Conservation (phyloP, 768 basidiomycete genomes). For the Russula emetica region DNA sequence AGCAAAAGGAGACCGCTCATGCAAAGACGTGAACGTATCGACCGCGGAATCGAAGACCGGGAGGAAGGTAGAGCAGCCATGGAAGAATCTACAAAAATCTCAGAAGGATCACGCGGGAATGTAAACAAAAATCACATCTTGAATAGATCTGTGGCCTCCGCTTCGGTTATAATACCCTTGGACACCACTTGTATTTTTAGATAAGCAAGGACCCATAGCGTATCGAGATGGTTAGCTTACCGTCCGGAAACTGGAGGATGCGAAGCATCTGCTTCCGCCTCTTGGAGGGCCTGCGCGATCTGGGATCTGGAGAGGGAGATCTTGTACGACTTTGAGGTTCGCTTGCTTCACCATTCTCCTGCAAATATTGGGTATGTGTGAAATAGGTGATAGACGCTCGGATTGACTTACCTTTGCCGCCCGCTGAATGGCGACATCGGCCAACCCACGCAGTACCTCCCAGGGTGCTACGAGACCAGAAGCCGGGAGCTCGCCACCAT, state of each 20-base stretch:
- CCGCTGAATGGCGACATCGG: slow-evolving; percentile 75
- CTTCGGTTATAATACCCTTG: slow-evolving; percentile 73
- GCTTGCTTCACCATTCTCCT: slow-evolving; percentile 77
- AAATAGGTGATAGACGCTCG: background rate
- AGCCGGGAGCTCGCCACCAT: slow-evolving; percentile 77
- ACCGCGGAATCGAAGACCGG: slow-evolving; percentile 78
- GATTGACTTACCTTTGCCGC: slow-evolving; percentile 59
- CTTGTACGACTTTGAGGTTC: slow-evolving; percentile 72
- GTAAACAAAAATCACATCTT: slow-evolving; percentile 54
- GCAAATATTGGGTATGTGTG: slow-evolving; percentile 3
- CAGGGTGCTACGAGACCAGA: slow-evolving; percentile 81
- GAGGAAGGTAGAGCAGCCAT: slow-evolving; percentile 88
- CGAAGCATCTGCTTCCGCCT: slow-evolving; percentile 65
- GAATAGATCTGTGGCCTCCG: slow-evolving; percentile 83
- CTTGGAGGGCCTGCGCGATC: slow-evolving; percentile 63
- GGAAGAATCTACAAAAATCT: slow-evolving; percentile 62
- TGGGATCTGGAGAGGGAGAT: slow-evolving; percentile 63
- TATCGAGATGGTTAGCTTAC: slow-evolving; percentile 38
- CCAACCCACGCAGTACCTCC: slow-evolving; percentile 77
- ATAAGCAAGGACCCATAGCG: slow-evolving; percentile 9
- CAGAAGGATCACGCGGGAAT: slow-evolving; percentile 23
- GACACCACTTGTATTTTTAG: slow-evolving; percentile 58
- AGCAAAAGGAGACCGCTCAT: slow-evolving; percentile 88
- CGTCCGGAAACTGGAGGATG: slow-evolving; percentile 70
- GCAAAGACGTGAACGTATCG: slow-evolving; percentile 86